Base-by-base conservation (phyloP, 768 basidiomycete species). In the Lentinus tigrinus region DNA sequence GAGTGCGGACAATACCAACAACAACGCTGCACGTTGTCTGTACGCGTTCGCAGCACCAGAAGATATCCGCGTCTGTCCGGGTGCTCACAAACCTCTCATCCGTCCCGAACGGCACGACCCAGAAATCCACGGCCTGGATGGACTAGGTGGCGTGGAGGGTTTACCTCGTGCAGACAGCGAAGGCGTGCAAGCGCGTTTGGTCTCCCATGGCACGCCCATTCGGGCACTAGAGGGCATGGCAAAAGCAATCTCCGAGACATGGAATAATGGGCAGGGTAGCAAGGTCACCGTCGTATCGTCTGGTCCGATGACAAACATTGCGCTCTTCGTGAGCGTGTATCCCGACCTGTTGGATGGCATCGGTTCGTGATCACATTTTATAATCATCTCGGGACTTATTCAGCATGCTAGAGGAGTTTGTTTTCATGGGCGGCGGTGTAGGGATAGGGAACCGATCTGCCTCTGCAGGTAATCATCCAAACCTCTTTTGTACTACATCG, bases 391-490 rank as follows among this genome's bases (percentile, higher is more conserved):
- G 36, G 10, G 14, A 10, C 13, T 5, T 11, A 11, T 6, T 54
- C 31, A 13, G 34, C 10, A 13, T 16, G 5, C 17, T 31, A 67
- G 84, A 86, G 58, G 82, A 89, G 58, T 80, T 91, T 60, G 87
- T 91, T 7, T 89, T 93, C 66, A 95, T 96, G 93, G 93, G 93
- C 11, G 93, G 93, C n/a, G 92, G 85, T 2, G 85, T 92, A 27
- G 93, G 93, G 9, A 67, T 91, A 23, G 93, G 93, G 0, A 95
- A 95, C 66, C 77, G 87, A 31, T 87, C 89, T 8, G 77, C 92
- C 14, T 87, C 84, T 11, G 91, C 91, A 65, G 85, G 85, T 85
- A 56, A n/a, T n/a, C n/a, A n/a, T 52, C 47, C 59, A 19, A 34
- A n/a, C 51, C 21, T 36, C 28, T 23, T 34, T 40, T 39, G 16